These are phyloP conservation scores for Blastomyces gilchristii DNA, from an alignment of 2,329 filamentous ascomycete genomes.

Conservation along the genomic window DNA sequence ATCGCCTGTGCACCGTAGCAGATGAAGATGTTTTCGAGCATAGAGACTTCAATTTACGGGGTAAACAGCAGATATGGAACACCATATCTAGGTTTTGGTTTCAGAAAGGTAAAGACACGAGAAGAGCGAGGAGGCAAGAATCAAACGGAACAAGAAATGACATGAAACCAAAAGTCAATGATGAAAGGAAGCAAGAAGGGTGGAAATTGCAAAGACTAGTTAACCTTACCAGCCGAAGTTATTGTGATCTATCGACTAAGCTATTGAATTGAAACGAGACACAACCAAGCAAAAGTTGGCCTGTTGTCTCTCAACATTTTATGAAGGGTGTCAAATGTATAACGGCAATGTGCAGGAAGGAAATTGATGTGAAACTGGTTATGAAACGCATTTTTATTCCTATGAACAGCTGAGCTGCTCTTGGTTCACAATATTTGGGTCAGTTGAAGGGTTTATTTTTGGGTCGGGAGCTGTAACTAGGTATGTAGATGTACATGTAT, in stretches of 20 bases:
- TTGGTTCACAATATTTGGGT: not conserved
- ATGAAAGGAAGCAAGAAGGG: not conserved
- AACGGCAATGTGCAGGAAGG: not conserved
- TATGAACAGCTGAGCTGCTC: not conserved
- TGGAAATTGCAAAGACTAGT: not conserved
- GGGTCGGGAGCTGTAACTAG: not conserved
- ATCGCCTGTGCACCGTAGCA: too few relatives aligned
- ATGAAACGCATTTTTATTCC: not conserved
- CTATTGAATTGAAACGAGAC: not conserved
- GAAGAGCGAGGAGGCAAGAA: not conserved
- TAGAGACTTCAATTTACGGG: not conserved
- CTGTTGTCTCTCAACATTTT: not conserved
- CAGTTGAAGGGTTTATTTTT: not conserved
- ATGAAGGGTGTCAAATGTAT: not conserved
- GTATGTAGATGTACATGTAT: not conserved
- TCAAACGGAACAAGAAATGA: not conserved
- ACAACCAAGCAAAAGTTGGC: not conserved
- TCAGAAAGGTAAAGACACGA: not conserved
- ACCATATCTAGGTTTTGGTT: not conserved
- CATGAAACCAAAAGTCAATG: not conserved
- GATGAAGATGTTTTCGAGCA: not conserved
- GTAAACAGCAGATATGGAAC: not conserved
- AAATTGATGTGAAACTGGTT: not conserved
- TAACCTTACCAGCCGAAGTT: not conserved
- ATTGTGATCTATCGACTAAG: not conserved